phyloP scores from a whole-genome alignment of 495 filamentous ascomycete species.

The Chaetomium fimeti region DNA sequence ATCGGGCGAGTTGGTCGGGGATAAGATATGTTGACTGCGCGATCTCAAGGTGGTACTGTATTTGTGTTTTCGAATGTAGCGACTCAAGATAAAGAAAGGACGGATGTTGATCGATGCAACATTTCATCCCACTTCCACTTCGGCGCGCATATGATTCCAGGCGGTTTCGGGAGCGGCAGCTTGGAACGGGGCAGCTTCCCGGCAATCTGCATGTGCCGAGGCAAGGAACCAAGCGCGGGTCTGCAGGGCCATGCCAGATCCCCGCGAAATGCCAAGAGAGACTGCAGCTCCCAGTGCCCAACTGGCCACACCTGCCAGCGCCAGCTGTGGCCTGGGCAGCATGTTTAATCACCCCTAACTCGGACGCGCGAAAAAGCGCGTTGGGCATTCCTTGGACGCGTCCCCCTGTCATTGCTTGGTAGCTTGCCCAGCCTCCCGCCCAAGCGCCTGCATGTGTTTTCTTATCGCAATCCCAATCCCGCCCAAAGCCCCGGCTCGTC shows the following conservation, averaged over 20 bases:
- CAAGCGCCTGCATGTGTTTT: slow-evolving; percentile 9
- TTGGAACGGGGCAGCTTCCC: slow-evolving; percentile 15
- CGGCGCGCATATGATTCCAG: neutral
- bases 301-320: slow-evolving; percentile 14
- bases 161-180: neutral
- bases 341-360: slow-evolving; percentile 23
- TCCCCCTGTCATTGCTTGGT: slow-evolving; percentile 19
- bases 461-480: slow-evolving; percentile 14
- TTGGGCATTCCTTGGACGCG: slow-evolving; percentile 26
- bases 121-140: slow-evolving; percentile 4
- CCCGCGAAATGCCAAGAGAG: slow-evolving; percentile 3
- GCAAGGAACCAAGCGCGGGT: slow-evolving; percentile 22
- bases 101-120: neutral
- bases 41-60: neutral
- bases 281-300: slow-evolving; percentile 10
- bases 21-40: neutral
- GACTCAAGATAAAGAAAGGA: neutral
- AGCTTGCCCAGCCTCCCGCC: slow-evolving; percentile 27
- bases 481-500: neutral
- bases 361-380: slow-evolving; percentile 32
- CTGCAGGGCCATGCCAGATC: neutral
- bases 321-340: too few relatives aligned
- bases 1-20: slow-evolving; percentile 3
- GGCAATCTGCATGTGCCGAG: slow-evolving; percentile 42
- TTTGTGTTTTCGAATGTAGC: neutral